Conservation (phyloP, 495 filamentous ascomycete genomes). For the Xylaria castorea region DNA sequence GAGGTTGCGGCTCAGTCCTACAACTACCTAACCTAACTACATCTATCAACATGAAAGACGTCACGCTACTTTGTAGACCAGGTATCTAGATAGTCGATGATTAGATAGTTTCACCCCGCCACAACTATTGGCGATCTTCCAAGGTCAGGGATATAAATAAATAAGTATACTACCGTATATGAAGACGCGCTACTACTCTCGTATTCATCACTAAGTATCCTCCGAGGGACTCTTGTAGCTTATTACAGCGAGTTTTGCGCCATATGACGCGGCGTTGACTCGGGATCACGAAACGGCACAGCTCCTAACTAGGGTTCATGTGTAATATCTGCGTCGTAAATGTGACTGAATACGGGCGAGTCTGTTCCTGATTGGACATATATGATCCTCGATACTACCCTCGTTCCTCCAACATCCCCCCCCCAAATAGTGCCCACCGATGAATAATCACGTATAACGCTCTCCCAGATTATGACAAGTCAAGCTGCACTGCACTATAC, state of each 20-base stretch:
- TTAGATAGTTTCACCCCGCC: neutral
- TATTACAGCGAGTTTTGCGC: too few species aligned
- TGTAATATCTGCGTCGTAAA: neutral
- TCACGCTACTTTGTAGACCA: neutral
- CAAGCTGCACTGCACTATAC: neutral
- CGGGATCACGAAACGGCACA: neutral
- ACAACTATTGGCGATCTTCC: neutral
- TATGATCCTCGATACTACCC: neutral
- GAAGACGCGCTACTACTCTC: neutral
- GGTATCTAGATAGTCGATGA: neutral
- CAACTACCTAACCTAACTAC: neutral
- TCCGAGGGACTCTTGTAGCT: too few species aligned
- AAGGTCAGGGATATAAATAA: neutral
- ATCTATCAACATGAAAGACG: neutral
- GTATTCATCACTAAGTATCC: neutral
- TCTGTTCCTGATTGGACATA: conserved; percentile 13
- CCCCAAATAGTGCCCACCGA: neutral
- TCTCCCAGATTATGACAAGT: neutral
- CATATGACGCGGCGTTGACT: neutral
- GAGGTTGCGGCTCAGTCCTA: neutral
- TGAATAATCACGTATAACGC: neutral
- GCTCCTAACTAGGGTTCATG: neutral
- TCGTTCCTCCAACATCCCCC: neutral
- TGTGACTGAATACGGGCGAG: neutral
- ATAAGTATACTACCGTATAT: neutral